These are phyloP conservation scores for Trifolium pratense DNA, from an alignment of 306 rosid species.

Conservation along the genomic window DNA sequence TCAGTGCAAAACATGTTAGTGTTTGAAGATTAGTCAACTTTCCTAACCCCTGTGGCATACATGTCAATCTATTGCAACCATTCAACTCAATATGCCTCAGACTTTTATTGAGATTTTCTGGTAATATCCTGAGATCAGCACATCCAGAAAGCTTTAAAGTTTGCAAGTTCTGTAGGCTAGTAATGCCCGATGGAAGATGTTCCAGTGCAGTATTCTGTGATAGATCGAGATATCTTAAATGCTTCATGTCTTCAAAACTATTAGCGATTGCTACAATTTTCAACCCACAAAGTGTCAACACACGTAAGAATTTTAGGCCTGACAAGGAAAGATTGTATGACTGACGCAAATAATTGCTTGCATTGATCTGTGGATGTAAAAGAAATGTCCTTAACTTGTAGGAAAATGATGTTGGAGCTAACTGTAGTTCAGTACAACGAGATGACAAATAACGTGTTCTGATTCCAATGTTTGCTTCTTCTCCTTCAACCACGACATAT, in stretches of 20 bases:
- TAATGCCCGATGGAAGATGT: conserved; percentile 29
- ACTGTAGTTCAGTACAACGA: not conserved
- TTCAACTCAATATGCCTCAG: conserved; percentile 43
- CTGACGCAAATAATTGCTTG: not conserved
- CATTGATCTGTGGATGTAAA: not conserved
- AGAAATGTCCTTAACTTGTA: conserved; percentile 37
- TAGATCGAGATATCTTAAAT: conserved; percentile 47
- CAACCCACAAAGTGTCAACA: conserved; percentile 10
- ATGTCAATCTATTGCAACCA: not conserved
- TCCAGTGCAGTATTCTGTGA: not conserved
- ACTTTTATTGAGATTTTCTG: conserved; percentile 32
- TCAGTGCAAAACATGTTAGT: conserved; percentile 1
- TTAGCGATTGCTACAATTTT: not conserved
- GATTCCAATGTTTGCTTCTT: not conserved
- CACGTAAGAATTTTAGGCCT: conserved; percentile 27
- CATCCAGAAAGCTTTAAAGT: conserved; percentile 37
- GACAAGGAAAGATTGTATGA: not conserved
- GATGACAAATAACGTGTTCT: conserved; percentile 35
- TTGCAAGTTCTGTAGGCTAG: conserved; percentile 35
- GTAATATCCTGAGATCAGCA: conserved; percentile 11
- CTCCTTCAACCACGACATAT: not conserved
- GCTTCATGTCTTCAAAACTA: conserved; percentile 27
- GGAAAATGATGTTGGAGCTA: not conserved
- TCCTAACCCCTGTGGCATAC: conserved; percentile 41
- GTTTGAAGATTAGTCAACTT: conserved; percentile 36